Evolutionary conservation across 2,329 filamentous ascomycete species (phyloP), one percentile per base, ranked within the genome.

Genomic region (Aspergillaceae sp.): DNA sequence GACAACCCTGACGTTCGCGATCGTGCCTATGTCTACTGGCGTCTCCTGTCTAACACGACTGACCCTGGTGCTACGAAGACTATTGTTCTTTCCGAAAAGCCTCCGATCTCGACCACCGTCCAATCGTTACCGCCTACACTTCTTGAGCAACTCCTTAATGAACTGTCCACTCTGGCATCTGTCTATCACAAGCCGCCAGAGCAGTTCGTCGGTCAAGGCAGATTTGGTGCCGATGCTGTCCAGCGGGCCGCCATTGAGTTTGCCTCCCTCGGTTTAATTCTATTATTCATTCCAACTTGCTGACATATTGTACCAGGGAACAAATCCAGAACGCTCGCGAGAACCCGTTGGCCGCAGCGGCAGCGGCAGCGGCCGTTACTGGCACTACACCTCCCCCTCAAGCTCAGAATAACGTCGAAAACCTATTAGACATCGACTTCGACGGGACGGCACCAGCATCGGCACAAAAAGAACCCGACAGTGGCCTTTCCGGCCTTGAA

Each of bases 121-220:
- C 87, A 87, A 47, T 91, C 87, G 47, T 77, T 97, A 29, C 89
- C 92, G 1, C 79, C 86, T 4, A 76, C 83, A 32, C 77, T 98
- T 5, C 78, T 98, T 38, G 91, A 98, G 51, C 84, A 89, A 65
- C 81, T 98, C n/a, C 80, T 98, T 6, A 77, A 78, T 7, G 91
- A 98, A 67, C 80, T 98, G 30, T 97, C 91, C 8, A 96, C 92
- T 7, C 79, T 98, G 29, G 89, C 92, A 5, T 97, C 91, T 1
- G 92, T 98, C 26, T 98, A 98, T 71, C 92, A 98, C 79, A 97
- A 95, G 72, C 90, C 90, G 6, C 90, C 92, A 40, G 88, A 94
- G 76, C 89, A 91, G n/a, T 98, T 98, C 68, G 84, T 98, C 48
- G 92, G 92, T 56, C 89, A 94, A 69, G 92, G 92, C 37, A 83